Conservation (phyloP, 371 early-diverging fungal species). For the Lichtheimia ornata region DNA sequence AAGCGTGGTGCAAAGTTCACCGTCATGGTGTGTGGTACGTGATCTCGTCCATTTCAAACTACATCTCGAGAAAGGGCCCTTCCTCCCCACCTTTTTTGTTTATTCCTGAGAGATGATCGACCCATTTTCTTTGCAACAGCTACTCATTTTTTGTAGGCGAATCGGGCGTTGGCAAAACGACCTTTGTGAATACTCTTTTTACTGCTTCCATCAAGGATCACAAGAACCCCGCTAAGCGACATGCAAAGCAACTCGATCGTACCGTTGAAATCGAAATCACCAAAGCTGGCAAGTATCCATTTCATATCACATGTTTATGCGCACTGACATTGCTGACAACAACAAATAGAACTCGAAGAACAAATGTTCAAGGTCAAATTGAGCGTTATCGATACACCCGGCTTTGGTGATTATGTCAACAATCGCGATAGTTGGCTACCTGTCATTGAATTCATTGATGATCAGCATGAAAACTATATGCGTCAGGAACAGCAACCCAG, state of each 20-base stretch:
- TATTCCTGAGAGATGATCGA: no score
- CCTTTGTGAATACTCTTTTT: slow-evolving; percentile 87
- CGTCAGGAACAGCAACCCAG: slow-evolving; percentile 66
- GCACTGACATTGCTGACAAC: no score
- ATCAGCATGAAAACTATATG: slow-evolving; percentile 93
- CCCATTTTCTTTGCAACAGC: no score
- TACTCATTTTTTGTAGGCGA: slow-evolving; percentile 16
- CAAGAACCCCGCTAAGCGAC: slow-evolving; percentile 56
- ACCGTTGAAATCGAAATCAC: slow-evolving; percentile 82
- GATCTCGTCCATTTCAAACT: not conserved
- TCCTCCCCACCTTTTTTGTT: not conserved
- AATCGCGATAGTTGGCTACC: slow-evolving; percentile 75
- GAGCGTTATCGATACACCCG: slow-evolving; percentile 90
- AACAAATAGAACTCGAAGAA: slow-evolving; percentile 84
- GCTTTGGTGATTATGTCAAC: slow-evolving; percentile 89
- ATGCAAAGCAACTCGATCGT: slow-evolving; percentile 60
- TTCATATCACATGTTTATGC: no score
- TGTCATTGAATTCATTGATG: slow-evolving; percentile 85
- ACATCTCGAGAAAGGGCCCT: not conserved
- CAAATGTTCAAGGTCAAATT: slow-evolving; percentile 94
- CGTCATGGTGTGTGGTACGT: slow-evolving; percentile 94
- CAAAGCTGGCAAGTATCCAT: slow-evolving; percentile 18
- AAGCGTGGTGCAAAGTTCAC: slow-evolving; percentile 92
- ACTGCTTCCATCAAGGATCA: slow-evolving; percentile 69
- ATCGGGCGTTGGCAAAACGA: slow-evolving; percentile 70